A percentile compares a stretch with the other conserved stretches of the same genome.
phyloP scores from a whole-genome alignment of 2,329 filamentous ascomycete species.

The Dactylonectria macrodidyma region DNA sequence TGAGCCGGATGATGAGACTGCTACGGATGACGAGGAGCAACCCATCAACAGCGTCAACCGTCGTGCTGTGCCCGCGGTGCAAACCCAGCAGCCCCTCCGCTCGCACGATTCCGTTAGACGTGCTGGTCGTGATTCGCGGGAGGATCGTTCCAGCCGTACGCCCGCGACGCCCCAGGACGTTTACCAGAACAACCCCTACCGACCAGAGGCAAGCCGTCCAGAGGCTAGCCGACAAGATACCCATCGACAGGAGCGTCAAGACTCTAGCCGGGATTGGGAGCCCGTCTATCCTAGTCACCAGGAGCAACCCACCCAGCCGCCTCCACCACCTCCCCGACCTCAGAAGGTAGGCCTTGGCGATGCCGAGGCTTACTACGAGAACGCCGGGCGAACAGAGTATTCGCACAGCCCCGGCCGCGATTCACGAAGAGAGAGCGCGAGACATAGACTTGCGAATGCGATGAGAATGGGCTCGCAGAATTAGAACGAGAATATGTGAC shows the following conservation, averaged over 20 bases:
- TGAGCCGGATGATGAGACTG: constrained; percentile 51
- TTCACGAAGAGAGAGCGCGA: constrained; percentile 49
- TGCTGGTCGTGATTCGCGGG: constrained; percentile 42
- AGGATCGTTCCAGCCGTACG: constrained; percentile 41
- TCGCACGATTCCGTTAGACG: constrained; percentile 43
- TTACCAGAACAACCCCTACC: constrained; percentile 40
- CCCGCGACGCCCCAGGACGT: constrained; percentile 41
- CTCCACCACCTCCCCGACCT: constrained; percentile 56
- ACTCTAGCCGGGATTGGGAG: constrained; percentile 48
- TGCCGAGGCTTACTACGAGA: constrained; percentile 52
- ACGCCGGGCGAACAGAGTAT: constrained; percentile 41
- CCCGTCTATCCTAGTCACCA: constrained; percentile 45
- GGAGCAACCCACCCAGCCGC: constrained; percentile 42
- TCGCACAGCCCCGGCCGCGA: constrained; percentile 43
- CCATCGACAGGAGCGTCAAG: constrained; percentile 9
- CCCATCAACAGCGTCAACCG: constrained; percentile 27
- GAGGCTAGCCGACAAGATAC: constrained; percentile 20
- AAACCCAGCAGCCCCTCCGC: constrained; percentile 25
- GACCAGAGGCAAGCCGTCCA: constrained; percentile 28
- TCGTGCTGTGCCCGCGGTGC: constrained; percentile 32
- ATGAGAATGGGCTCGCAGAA: constrained; percentile 68
- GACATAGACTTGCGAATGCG: constrained; percentile 52
- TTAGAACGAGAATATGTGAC: constrained; percentile 33
- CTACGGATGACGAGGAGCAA: constrained; percentile 52
- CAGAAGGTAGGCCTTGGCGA: constrained; percentile 56